Percentiles rank a stretch among this genome's conserved stretches.
Evolutionary conservation across 2,329 filamentous ascomycete species (phyloP).

Genomic region (Curvularia eragrostidis): DNA sequence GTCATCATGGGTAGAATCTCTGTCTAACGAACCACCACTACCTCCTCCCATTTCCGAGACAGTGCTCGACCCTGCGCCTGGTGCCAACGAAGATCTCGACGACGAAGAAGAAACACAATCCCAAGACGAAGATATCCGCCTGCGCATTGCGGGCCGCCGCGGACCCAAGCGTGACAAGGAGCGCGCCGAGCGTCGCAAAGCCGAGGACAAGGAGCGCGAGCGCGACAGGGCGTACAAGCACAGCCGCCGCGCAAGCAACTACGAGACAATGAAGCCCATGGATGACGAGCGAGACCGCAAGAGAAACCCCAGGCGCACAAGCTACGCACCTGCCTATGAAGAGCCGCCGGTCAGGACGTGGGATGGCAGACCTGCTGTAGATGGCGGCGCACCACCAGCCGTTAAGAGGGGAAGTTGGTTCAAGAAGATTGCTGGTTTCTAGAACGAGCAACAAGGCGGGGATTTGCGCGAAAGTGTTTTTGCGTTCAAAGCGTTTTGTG

Average conservation of each 20-base stretch:
- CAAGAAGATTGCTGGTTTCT: conserved; percentile 52
- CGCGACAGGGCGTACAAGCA: conserved; percentile 38
- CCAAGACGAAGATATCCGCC: conserved; percentile 50
- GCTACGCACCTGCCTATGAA: conserved; percentile 42
- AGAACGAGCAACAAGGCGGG: too few species aligned
- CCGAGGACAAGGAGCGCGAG: conserved; percentile 37
- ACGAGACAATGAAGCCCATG: conserved; percentile 29
- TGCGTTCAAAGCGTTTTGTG: background rate
- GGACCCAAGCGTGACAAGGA: conserved; percentile 42
- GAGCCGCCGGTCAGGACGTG: conserved; percentile 47
- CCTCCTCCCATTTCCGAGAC: conserved; percentile 56
- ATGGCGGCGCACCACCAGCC: conserved; percentile 24
- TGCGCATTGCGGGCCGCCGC: conserved; percentile 42
- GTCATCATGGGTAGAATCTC: conserved; percentile 56
- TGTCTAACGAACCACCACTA: conserved; percentile 55
- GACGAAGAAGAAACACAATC: conserved; percentile 48
- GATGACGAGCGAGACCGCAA: conserved; percentile 34
- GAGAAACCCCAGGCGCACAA: conserved; percentile 39
- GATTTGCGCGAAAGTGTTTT: background rate
- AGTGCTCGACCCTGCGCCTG: conserved; percentile 53
- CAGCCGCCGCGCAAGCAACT: conserved; percentile 36
- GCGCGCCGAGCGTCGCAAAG: conserved; percentile 37
- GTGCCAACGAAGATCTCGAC: conserved; percentile 29
- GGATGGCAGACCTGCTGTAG: conserved; percentile 51
- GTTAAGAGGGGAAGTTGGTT: conserved; percentile 56